Conservation (phyloP, 192 early-diverging fungal genomes). For the Backusella australiensis region DNA sequence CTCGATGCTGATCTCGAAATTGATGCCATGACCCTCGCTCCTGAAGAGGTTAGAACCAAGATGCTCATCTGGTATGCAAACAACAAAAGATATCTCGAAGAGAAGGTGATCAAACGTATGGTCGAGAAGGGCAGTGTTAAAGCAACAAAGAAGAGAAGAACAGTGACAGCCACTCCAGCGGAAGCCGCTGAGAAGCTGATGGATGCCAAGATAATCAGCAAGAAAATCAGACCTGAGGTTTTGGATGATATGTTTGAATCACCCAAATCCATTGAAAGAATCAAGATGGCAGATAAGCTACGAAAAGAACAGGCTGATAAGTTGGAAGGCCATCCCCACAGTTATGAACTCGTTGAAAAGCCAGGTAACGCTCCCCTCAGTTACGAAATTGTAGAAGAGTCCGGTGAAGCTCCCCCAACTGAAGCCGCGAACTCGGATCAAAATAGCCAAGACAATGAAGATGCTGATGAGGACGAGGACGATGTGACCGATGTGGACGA, state of each 20-base stretch:
- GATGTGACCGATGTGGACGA: no score
- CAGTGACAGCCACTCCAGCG: slow-evolving; percentile 56
- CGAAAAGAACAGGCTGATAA: slow-evolving; percentile 22
- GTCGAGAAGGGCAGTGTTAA: slow-evolving; percentile 44
- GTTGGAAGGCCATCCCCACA: neutral
- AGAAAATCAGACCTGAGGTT: slow-evolving; percentile 88
- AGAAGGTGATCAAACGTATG: slow-evolving; percentile 68
- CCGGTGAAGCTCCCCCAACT: slow-evolving; percentile 32
- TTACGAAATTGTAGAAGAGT: slow-evolving; percentile 43
- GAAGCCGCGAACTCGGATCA: slow-evolving; percentile 12
- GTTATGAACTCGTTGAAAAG: no score
- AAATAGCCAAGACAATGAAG: slow-evolving; percentile 7
- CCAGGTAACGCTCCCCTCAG: neutral
- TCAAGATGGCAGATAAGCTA: slow-evolving; percentile 38
- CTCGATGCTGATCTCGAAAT: no score
- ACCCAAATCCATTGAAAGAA: no score
- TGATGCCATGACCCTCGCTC: slow-evolving; percentile 31
- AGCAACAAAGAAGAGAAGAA: slow-evolving; percentile 26
- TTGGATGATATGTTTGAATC: slow-evolving; percentile 67
- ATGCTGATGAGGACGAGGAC: slow-evolving; percentile 47
- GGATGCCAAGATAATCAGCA: slow-evolving; percentile 63
- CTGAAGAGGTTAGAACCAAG: no score
- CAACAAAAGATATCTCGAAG: slow-evolving; percentile 35
- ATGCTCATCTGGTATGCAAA: no score
- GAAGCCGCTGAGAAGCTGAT: slow-evolving; percentile 81